Evolutionary conservation across 163 green algal species (phyloP), one percentile per base, ranked within the genome.

Genomic region (Scenedesmus sp.): DNA sequence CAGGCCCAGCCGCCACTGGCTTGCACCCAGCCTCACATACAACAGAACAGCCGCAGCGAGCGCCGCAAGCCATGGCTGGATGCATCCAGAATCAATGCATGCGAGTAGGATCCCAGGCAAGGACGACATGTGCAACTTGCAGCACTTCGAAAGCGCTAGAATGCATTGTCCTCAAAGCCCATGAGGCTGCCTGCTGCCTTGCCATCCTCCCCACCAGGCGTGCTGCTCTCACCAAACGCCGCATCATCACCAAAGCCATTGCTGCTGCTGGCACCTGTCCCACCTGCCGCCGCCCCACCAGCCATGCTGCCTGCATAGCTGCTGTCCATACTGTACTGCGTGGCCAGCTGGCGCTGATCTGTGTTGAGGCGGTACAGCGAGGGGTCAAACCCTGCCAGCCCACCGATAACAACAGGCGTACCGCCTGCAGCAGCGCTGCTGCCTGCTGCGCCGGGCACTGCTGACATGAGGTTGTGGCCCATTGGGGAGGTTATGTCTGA

Each of bases 101-200:
- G 34, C 34, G 0, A 46, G 34, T 46, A 46, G 34, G 34, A 46
- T 46, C 34, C 34, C 34, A 46, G 34, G 34, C 34, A 46, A 46
- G 34, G 59, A 10, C 59, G 59, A 9, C 59, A 64, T 64, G 59
- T 64, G 59, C 59, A 64, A 64, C 59, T 64, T 10, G 46, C 82
- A 70, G 60, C 26, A 13, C 1, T 34, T 92, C 89, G 34, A 46
- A 46, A 46, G 34, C 34, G 34, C 34, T 46, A 92, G 62, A 93
- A 93, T 13, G 91, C 91, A 74, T 93, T 93, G 79, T 93, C 91
- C 52, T 91, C 91, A 66, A 93, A 93, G 0, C 70, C 90, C 20
- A 88, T 74, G 1, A 76, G n/a, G 23, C 10, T n/a, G 5, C 62
- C 62, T 20, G 23, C 15, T 1, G 64, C 55, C 34, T 26, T 56